Conservation (phyloP, 768 basidiomycete genomes). For the Solioccasus polychromus region DNA sequence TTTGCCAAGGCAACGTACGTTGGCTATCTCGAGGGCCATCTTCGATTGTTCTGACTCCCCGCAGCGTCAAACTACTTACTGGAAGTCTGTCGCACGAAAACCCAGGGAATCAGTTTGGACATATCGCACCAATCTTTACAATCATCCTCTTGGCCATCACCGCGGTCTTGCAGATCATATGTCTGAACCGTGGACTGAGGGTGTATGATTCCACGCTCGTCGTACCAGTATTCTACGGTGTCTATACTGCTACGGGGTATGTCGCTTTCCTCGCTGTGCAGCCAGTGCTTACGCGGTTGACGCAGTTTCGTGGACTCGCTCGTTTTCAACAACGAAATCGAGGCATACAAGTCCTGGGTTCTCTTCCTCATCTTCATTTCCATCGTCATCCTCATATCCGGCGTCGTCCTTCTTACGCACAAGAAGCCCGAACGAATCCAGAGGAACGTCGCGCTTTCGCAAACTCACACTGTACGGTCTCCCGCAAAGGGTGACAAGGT, state of each 20-base stretch:
- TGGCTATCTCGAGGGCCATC: background rate
- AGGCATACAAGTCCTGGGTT: conserved; percentile 84
- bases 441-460: conserved; percentile 28
- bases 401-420: conserved; percentile 90
- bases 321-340: conserved; percentile 82
- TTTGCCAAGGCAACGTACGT: conserved; percentile 57
- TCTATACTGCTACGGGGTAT: conserved; percentile 82
- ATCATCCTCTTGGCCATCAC: conserved; percentile 60
- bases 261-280: conserved; percentile 16
- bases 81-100: conserved; percentile 77
- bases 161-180: conserved; percentile 87
- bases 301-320: conserved; percentile 60
- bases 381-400: conserved; percentile 81
- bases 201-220: conserved; percentile 90
- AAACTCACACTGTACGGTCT: conserved; percentile 24
- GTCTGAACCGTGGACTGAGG: conserved; percentile 85
- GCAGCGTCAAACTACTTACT: conserved; percentile 76
- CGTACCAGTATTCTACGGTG: conserved; percentile 92
- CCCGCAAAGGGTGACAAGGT: conserved; percentile 14
- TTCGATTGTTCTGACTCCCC: conserved; percentile 7
- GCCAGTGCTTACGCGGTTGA: conserved; percentile 6
- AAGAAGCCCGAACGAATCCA: conserved; percentile 72
- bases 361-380: conserved; percentile 86
- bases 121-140: conserved; percentile 75
- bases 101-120: conserved; percentile 84